Evolutionary conservation across 257 asterid species (phyloP).

Genomic region (Asclepias syriaca): DNA sequence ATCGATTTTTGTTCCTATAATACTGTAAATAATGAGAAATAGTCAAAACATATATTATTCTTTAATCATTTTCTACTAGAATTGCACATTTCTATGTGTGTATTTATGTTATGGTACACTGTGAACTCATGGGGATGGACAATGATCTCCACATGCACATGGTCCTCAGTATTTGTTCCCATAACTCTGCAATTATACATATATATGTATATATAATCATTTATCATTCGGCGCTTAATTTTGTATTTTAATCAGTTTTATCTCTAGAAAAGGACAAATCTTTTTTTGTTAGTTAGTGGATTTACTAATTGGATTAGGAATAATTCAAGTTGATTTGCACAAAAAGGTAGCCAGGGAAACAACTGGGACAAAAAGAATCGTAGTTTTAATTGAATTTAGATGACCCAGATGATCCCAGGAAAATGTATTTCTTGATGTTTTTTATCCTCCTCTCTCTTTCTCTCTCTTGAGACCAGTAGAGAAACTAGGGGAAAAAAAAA

Average conservation of each 20-base stretch:
- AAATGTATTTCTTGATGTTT: background rate
- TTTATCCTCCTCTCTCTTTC: too few relatives aligned
- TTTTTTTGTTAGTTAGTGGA: conserved; percentile 3
- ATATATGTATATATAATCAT: conserved; percentile 14
- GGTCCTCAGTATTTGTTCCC: conserved; percentile 34
- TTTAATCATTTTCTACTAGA: conserved; percentile 10
- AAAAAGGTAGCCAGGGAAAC: background rate
- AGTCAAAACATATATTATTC: conserved; percentile 27
- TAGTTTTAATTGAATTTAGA: conserved; percentile 5
- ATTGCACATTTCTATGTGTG: conserved; percentile 14
- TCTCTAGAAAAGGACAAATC: conserved; percentile 12
- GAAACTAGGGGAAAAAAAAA: background rate
- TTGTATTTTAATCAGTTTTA: conserved; percentile 2
- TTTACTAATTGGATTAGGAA: background rate
- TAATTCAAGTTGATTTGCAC: background rate
- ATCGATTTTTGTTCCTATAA: conserved; percentile 27
- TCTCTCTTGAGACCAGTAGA: background rate
- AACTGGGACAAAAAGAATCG: background rate
- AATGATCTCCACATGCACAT: conserved; percentile 48
- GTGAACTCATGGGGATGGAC: conserved; percentile 53
- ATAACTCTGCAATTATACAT: conserved; percentile 20
- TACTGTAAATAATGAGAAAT: conserved; percentile 15
- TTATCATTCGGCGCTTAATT: conserved; percentile 20
- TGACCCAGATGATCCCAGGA: conserved; percentile 7
- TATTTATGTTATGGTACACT: conserved; percentile 19